These are phyloP conservation scores for Penicillium flavigenum DNA, from an alignment of 495 filamentous ascomycete genomes.

Conservation along the genomic window DNA sequence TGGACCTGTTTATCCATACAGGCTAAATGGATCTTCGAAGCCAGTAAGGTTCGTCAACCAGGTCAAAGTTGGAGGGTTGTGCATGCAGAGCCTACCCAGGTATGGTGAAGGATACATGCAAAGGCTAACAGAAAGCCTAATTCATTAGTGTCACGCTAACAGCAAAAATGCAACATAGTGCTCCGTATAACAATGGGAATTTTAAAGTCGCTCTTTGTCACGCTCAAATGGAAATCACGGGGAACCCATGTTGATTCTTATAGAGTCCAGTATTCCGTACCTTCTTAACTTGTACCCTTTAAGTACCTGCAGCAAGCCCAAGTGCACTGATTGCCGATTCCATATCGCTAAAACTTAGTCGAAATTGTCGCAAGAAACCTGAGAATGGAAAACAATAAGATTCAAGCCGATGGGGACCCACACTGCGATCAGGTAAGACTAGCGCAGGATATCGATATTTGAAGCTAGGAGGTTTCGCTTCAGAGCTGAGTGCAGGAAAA, in stretches of 20 bases:
- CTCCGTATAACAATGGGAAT: background rate
- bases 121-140: background rate
- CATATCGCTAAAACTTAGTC: slow-evolving; percentile 28
- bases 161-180: no score
- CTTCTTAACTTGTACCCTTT: slow-evolving; percentile 4
- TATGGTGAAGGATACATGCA: background rate
- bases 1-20: background rate
- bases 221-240: slow-evolving; percentile 4
- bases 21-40: background rate
- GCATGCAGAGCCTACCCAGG: no score
- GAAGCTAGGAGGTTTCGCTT: slow-evolving; percentile 8
- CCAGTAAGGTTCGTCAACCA: background rate
- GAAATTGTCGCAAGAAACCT: slow-evolving; percentile 21
- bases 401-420: slow-evolving; percentile 11
- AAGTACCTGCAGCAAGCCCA: slow-evolving; percentile 27
- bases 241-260: slow-evolving; percentile 8
- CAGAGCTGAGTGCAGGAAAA: slow-evolving; percentile 2
- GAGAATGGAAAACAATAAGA: slow-evolving; percentile 17
- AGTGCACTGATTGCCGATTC: slow-evolving; percentile 32
- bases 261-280: slow-evolving; percentile 3
- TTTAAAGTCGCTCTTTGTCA: background rate
- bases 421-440: slow-evolving; percentile 17
- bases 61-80: background rate
- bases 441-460: slow-evolving; percentile 4
- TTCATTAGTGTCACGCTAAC: background rate